These are phyloP conservation scores for Erodium moschatum DNA, from an alignment of 441 rosid genomes.

Conservation along the genomic window DNA sequence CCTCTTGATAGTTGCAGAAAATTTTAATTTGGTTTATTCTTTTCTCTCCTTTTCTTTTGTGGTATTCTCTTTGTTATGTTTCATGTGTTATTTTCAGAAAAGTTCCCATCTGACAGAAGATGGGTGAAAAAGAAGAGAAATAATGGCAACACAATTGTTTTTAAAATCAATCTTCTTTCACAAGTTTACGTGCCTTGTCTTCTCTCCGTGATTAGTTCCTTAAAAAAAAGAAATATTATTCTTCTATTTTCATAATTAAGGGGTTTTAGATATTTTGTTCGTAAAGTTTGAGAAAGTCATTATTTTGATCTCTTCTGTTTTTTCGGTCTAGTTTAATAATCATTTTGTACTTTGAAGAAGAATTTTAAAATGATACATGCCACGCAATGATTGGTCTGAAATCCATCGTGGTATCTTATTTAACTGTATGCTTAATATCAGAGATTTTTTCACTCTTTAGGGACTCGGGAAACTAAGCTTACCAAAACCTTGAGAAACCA, in stretches of 20 bases:
- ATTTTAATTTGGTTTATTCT: no score
- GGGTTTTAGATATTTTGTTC: neutral
- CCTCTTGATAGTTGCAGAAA: no score
- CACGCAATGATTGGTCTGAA: neutral
- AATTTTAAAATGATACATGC: no score
- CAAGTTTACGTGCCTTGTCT: constrained; percentile 8
- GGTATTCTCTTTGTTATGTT: neutral
- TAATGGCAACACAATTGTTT: neutral
- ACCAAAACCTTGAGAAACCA: no score
- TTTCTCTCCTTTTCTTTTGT: neutral
- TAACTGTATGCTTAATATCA: no score
- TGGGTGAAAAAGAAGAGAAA: constrained; percentile 2
- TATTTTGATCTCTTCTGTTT: no score
- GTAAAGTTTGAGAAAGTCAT: neutral
- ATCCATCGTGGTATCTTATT: no score
- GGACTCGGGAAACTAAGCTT: no score
- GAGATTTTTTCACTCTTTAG: no score
- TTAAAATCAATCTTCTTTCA: neutral
- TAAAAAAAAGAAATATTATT: neutral
- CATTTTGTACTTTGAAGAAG: no score
- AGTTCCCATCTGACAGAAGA: constrained; percentile 8
- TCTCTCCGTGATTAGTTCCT: neutral
- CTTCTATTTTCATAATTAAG: neutral
- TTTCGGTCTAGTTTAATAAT: no score
- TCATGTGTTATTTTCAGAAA: constrained; percentile 8